Evolutionary conservation across 768 basidiomycete species (phyloP), one percentile per base, ranked within the genome.

Genomic region (Lepiota venenata): DNA sequence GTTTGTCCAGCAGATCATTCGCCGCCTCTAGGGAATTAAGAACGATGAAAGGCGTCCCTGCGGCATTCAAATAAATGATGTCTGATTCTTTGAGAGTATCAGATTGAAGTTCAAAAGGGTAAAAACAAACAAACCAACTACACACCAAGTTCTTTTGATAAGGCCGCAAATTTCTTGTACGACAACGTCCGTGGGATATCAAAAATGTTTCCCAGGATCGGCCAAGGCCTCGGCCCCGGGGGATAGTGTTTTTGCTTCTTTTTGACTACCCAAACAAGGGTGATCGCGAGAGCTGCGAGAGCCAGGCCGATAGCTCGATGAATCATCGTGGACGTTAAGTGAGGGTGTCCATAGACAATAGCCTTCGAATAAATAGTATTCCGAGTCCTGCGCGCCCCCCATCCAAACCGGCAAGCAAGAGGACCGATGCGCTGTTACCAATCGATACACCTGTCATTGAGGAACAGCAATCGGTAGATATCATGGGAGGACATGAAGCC

Each of bases 161-260:
- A 47, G 9, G 27, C 21, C 1, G 52, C 44, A 27, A 39, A 53
- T 16, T 46, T 47, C 36, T 46, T 15, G 25, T 46, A 20, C 2
- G 44, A 22, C 18, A 66, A 66, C 16, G 57, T 42, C 9, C 65
- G 63, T 9, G 77, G 77, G 67, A 77, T 69, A 38, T 76, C 72
- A 1, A 73, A 61, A n/a, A 75, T 56, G 56, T 79, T 79, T 2
- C 77, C 77, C 20, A 79, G 29, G 11, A 78, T 47, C 2, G 76
- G 76, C 9, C 71, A 60, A 12, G 68, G 69, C 45, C 67, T 70
- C 7, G 76, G 76, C 2, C 76, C 72, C 2, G 69, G 67, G 3
- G 75, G 77, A 35, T 39, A 47, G 14, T 16, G 18, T 25, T 42
- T 45, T 12, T 14, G 49, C 15, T 40, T 50, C n/a, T n/a, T 48